Evolutionary conservation across 2,329 filamentous ascomycete genomes (phyloP), one percentile per base, ranked within the genome.

Genomic region (Penicillium sclerotigenum): DNA sequence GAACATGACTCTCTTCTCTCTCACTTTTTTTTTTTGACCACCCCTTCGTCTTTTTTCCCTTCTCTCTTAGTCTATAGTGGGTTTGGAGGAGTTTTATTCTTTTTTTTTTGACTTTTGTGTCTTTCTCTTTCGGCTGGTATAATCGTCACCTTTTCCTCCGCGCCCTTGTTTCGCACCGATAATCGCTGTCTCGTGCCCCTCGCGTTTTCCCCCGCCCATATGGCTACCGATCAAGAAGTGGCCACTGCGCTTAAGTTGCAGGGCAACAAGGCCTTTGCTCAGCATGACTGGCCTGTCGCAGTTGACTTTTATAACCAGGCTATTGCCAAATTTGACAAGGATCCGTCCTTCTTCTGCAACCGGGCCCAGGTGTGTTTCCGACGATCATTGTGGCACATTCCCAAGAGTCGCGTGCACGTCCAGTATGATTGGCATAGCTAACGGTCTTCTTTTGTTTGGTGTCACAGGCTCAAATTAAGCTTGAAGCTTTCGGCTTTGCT

Each of bases 291-390:
- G 89, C 84, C 83, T 11, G 79, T 82, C 3, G 94, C 94, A 8
- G 82, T 96, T 61, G 87, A 92, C 1, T 85, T 87, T 64, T 99
- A 99, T 75, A 86, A 85, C 53, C 84, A 95, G 76, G 93, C 93
- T 26, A 97, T 99, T 71, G 87, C 89, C 58, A 77, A 90, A 65
- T 87, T 96, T 76, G 84, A 88, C 70, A 81, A 88, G 65, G 89
- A 97, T 69, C 89, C 92, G 7, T 89, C 92, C 0, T 97, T 92
- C 78, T 97, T 86, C 78, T 91, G 90, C 67, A 99, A 99, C 78
- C 84, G 94, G 73, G 94, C 94, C 20, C 93, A 97, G 84, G 93
- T 96, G 75, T 61, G 82, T 68, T 65, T 61, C 65, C 62, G 60
- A 64, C 64, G 47, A 33, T 26, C 33, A 38, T 46, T 18, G 20